phyloP scores from a whole-genome alignment of 768 basidiomycete genomes.

The Auriculariales sp. region DNA sequence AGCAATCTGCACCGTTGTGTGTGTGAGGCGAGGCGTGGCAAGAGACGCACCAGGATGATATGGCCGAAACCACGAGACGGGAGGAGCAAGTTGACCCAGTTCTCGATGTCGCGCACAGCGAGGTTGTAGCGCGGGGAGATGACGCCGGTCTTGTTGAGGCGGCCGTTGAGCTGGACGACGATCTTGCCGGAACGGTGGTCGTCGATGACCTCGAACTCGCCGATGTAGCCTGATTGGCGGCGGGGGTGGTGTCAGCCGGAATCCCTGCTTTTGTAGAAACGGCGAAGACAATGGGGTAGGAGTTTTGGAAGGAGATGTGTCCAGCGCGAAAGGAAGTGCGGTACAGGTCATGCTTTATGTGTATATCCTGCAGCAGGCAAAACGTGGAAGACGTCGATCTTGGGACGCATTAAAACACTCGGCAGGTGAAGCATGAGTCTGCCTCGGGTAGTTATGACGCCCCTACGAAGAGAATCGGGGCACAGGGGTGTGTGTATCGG shows the following conservation, averaged over 20 bases:
- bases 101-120: slow-evolving; percentile 81
- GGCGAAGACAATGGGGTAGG: slow-evolving; percentile 7
- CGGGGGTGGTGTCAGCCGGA: slow-evolving; percentile 18
- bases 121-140: slow-evolving; percentile 99
- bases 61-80: slow-evolving; percentile 94
- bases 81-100: slow-evolving; percentile 92
- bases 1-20: slow-evolving; percentile 3
- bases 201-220: slow-evolving; percentile 96
- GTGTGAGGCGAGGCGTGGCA: neutral
- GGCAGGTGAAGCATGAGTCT: slow-evolving; percentile 42
- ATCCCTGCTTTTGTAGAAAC: slow-evolving; percentile 8
- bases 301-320: slow-evolving; percentile 3
- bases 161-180: slow-evolving; percentile 94
- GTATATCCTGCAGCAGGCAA: neutral
- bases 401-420: slow-evolving; percentile 77
- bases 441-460: slow-evolving; percentile 80
- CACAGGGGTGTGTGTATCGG: neutral
- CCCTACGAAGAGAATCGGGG: slow-evolving; percentile 24
- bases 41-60: slow-evolving; percentile 69
- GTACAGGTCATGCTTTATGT: too few relatives aligned
- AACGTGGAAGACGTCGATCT: slow-evolving; percentile 31
- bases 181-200: slow-evolving; percentile 98
- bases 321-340: neutral
- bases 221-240: slow-evolving; percentile 67
- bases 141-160: slow-evolving; percentile 98